phyloP scores from a whole-genome alignment of 2,329 filamentous ascomycete species.

The Colletotrichum kahawae region DNA sequence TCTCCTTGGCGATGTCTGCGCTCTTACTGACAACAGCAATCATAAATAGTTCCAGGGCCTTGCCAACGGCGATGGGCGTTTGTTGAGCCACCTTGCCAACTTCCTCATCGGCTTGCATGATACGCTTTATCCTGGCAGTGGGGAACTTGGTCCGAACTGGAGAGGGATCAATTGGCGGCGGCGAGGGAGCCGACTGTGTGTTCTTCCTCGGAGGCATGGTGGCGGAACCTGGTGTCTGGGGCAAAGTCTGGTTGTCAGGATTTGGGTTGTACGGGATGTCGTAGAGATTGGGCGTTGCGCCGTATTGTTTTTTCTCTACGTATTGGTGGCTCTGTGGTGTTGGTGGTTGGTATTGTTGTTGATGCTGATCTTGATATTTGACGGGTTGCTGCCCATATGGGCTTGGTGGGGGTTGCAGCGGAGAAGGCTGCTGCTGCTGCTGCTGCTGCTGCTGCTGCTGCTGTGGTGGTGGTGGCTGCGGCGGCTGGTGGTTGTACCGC shows the following conservation, averaged over 20 bases:
- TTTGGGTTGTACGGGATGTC: conserved; percentile 12
- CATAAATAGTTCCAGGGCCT: conserved; percentile 98
- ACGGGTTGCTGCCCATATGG: conserved; percentile 12
- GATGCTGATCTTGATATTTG: conserved; percentile 11
- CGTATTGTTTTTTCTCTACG: conserved; percentile 4
- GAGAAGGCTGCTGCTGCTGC: conserved; percentile 24
- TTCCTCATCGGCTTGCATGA: conserved; percentile 99
- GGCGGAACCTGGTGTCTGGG: conserved; percentile 18
- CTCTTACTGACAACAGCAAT: conserved; percentile 89
- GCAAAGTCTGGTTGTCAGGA: conserved; percentile 15
- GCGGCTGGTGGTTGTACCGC: conserved; percentile 24
- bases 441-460: too few relatives aligned
- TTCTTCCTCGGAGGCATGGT: conserved; percentile 46
- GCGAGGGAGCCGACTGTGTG: conserved; percentile 38
- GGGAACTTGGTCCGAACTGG: conserved; percentile 95
- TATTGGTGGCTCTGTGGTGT: conserved; percentile 12
- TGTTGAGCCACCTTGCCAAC: conserved; percentile 98
- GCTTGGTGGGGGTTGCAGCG: conserved; percentile 19
- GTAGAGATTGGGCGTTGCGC: conserved; percentile 6
- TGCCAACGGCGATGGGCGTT: conserved; percentile 92
- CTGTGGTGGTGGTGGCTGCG: conserved; percentile 20
- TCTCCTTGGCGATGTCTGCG: conserved; percentile 80
- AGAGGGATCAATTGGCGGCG: conserved; percentile 60
- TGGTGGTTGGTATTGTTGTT: conserved; percentile 8
- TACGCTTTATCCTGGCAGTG: conserved; percentile 95